phyloP scores from a whole-genome alignment of 176 grass and related monocot genomes.

The Thalia dealbata region DNA sequence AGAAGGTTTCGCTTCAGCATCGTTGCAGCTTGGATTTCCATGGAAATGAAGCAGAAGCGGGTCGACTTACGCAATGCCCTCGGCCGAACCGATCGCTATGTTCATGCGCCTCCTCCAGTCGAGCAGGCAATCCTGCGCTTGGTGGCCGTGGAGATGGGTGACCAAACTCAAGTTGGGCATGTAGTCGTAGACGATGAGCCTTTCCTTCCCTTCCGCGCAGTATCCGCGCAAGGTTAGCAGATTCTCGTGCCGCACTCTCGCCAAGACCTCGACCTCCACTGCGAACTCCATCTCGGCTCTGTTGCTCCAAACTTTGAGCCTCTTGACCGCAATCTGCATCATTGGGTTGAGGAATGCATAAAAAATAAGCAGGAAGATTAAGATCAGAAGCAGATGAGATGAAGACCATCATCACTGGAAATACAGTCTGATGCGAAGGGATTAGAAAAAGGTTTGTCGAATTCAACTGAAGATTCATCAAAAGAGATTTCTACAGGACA shows the following conservation, averaged over 20 bases:
- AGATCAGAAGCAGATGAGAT: too few relatives aligned
- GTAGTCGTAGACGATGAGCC: constrained; percentile 76
- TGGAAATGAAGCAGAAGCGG: neutral
- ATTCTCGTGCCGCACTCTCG: constrained; percentile 61
- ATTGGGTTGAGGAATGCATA: neutral
- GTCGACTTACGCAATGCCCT: constrained; percentile 72
- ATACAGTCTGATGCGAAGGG: neutral
- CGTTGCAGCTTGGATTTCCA: constrained; percentile 9
- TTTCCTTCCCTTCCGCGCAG: constrained; percentile 79
- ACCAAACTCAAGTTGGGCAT: constrained; percentile 75
- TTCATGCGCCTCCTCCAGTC: constrained; percentile 63
- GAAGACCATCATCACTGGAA: too few relatives aligned
- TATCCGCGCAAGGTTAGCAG: constrained; percentile 75
- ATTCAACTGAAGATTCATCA: neutral
- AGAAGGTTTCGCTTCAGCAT: constrained; percentile 12
- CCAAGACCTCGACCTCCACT: constrained; percentile 62
- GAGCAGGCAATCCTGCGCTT: constrained; percentile 59
- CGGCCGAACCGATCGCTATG: constrained; percentile 64
- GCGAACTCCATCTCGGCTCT: constrained; percentile 80
- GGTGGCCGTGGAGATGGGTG: constrained; percentile 78
- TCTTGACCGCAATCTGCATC: constrained; percentile 73
- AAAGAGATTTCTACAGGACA: neutral
- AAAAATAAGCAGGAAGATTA: neutral
- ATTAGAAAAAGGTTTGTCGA: neutral
- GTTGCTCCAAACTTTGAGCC: constrained; percentile 92